These are phyloP conservation scores for Elongisporangium prolatum DNA, from an alignment of 352 stramenopile species.

Conservation along the genomic window DNA sequence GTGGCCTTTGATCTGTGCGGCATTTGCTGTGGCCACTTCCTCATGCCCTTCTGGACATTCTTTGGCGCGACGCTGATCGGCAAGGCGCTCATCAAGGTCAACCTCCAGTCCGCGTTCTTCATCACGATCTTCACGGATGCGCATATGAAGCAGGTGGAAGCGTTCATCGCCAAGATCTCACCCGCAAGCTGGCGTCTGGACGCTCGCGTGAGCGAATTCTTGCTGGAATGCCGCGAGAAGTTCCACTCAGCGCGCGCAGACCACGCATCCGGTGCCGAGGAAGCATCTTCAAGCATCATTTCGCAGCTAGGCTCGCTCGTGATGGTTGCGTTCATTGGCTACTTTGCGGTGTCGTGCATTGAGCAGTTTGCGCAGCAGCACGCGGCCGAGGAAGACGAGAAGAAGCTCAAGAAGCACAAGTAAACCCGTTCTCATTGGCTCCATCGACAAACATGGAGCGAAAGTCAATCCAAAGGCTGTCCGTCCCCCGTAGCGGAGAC, in stretches of 20 bases:
- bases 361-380: conserved; percentile 64
- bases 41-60: conserved; percentile 95
- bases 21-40: conserved; percentile 93
- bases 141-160: conserved; percentile 78
- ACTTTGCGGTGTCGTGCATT: conserved; percentile 66
- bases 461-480: not conserved
- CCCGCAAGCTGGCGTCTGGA: conserved; percentile 73
- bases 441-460: not conserved
- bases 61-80: conserved; percentile 93
- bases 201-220: conserved; percentile 75
- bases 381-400: conserved; percentile 81
- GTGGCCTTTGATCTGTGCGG: conserved; percentile 93
- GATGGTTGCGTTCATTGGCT: conserved; percentile 87
- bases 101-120: conserved; percentile 87
- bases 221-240: conserved; percentile 84
- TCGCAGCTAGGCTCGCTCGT: conserved; percentile 75
- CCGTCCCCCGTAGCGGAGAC: not conserved
- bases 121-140: conserved; percentile 89
- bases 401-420: conserved; percentile 80
- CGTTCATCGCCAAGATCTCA: conserved; percentile 77
- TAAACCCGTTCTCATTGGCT: conserved; percentile 7
- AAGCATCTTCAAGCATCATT: conserved; percentile 56
- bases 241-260: conserved; percentile 79
- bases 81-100: conserved; percentile 92
- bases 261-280: conserved; percentile 35